A percentile compares a stretch with the other conserved stretches of the same genome.
Evolutionary conservation across 176 grass and related monocot genomes (phyloP).

Genomic region (Aegilops bicornis): DNA sequence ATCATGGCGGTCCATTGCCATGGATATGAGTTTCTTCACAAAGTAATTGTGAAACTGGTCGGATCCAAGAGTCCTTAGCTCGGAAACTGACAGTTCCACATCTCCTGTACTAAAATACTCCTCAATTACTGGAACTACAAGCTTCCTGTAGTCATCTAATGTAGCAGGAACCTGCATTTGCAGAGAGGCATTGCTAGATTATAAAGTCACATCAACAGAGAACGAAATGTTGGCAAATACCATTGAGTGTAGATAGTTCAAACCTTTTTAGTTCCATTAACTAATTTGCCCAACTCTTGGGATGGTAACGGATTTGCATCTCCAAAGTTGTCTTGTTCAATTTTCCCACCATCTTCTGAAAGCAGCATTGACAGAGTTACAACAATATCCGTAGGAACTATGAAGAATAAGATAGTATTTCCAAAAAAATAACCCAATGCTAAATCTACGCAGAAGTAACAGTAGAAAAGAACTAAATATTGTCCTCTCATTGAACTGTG

Average conservation of each 20-base stretch:
- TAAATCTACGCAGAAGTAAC: background rate
- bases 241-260: slow-evolving; percentile 11
- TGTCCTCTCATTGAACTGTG: background rate
- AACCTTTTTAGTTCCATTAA: slow-evolving; percentile 55
- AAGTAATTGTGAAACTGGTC: slow-evolving; percentile 70
- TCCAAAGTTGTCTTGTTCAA: slow-evolving; percentile 40
- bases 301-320: slow-evolving; percentile 40
- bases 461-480: background rate
- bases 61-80: slow-evolving; percentile 57
- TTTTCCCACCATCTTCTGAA: slow-evolving; percentile 48
- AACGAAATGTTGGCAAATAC: slow-evolving; percentile 1
- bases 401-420: background rate
- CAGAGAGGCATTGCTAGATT: slow-evolving; percentile 17
- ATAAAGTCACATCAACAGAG: background rate
- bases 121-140: slow-evolving; percentile 58
- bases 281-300: slow-evolving; percentile 42
- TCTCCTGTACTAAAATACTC: slow-evolving; percentile 88
- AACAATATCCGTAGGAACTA: background rate
- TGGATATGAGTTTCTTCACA: slow-evolving; percentile 83
- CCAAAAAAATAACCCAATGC: background rate
- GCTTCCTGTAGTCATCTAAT: slow-evolving; percentile 66
- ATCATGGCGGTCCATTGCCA: slow-evolving; percentile 87
- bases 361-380: slow-evolving; percentile 26
- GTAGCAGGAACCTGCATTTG: slow-evolving; percentile 52
- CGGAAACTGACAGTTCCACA: slow-evolving; percentile 62